Conservation (phyloP, 1,284 basidiomycete species). For the Rhodotorula sp. region DNA sequence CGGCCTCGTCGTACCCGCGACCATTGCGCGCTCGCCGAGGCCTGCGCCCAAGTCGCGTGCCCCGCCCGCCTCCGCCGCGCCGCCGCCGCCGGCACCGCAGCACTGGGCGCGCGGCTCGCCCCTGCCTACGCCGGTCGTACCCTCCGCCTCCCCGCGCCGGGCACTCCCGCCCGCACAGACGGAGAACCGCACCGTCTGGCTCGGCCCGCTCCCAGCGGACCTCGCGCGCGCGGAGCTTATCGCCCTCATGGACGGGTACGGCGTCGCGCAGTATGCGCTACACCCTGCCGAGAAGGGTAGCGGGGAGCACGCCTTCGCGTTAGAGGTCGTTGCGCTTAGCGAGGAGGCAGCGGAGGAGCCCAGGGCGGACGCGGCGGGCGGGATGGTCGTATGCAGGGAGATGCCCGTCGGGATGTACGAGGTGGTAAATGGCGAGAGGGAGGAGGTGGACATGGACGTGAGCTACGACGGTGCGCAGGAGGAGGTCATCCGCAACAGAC, state of each 20-base stretch:
- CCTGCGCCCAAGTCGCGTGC: too few relatives aligned
- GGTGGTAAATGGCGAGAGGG: too few relatives aligned
- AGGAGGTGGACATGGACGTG: not conserved
- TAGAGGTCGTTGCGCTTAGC: not conserved
- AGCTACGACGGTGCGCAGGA: too few relatives aligned
- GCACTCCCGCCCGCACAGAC: not conserved
- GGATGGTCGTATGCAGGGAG: not conserved
- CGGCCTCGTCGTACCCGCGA: too few relatives aligned
- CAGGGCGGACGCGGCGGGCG: not conserved
- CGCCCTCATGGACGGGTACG: not conserved
- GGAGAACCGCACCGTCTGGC: not conserved
- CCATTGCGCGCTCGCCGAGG: too few relatives aligned
- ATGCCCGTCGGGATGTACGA: not conserved
- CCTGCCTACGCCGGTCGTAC: not conserved
- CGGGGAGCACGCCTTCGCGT: too few relatives aligned
- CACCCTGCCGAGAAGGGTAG: not conserved
- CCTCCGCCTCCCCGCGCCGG: not conserved
- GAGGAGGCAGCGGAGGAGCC: not conserved
- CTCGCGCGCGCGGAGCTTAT: not conserved
- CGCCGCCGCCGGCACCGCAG: too few relatives aligned
- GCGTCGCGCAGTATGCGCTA: not conserved
- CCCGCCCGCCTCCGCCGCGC: too few relatives aligned
- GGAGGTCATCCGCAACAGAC: not conserved
- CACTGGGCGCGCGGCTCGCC: too few relatives aligned
- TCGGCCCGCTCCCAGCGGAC: not conserved